These are phyloP conservation scores for Neonectria faginata DNA, from an alignment of 2,329 filamentous ascomycete species.

Conservation along the genomic window DNA sequence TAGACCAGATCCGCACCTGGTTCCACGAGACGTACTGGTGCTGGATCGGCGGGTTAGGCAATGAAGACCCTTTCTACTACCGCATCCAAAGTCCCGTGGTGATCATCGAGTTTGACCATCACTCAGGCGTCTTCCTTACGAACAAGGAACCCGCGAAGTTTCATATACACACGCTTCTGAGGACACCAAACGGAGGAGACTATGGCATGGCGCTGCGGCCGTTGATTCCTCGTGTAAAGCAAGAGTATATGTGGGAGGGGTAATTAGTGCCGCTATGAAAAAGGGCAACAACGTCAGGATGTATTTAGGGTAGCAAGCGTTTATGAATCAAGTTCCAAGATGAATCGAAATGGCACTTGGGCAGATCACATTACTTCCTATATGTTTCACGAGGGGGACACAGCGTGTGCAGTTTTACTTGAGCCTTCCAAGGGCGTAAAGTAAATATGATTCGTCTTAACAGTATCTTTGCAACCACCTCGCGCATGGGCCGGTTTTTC, in stretches of 20 bases:
- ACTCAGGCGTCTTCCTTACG: slow-evolving; percentile 80
- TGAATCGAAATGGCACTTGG: neutral
- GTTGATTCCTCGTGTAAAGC: slow-evolving; percentile 50
- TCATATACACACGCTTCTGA: slow-evolving; percentile 80
- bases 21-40: slow-evolving; percentile 81
- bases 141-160: slow-evolving; percentile 81
- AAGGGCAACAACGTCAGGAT: slow-evolving; percentile 4
- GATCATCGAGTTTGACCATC: slow-evolving; percentile 82
- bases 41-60: slow-evolving; percentile 79
- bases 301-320: slow-evolving; percentile 23
- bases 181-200: slow-evolving; percentile 80
- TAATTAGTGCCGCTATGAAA: neutral
- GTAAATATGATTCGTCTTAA: too few relatives aligned
- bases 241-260: slow-evolving; percentile 42
- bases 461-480: too few relatives aligned
- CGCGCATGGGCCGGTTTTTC: too few relatives aligned
- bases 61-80: slow-evolving; percentile 81
- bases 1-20: slow-evolving; percentile 65
- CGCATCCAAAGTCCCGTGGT: slow-evolving; percentile 81
- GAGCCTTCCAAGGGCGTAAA: too few relatives aligned
- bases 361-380: neutral
- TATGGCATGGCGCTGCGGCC: slow-evolving; percentile 70
- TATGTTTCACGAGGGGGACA: neutral
- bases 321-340: slow-evolving; percentile 11
- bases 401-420: neutral